Evolutionary conservation across 495 filamentous ascomycete genomes (phyloP).

Genomic region (Penicillium coffeae): DNA sequence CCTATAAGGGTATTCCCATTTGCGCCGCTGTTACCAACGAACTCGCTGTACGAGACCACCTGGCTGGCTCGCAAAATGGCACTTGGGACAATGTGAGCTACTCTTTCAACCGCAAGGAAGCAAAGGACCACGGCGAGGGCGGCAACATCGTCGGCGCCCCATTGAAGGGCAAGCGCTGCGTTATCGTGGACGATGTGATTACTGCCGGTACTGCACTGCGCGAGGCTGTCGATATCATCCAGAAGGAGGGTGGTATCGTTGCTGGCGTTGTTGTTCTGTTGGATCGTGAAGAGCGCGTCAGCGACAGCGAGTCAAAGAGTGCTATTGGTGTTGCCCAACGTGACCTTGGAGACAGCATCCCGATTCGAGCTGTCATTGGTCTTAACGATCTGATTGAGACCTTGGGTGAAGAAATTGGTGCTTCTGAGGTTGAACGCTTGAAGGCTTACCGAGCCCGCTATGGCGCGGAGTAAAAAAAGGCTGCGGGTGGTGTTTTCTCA

Average conservation of each 20-base stretch:
- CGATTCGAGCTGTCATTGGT: constrained; percentile 45
- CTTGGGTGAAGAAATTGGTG: constrained; percentile 43
- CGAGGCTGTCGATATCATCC: constrained; percentile 81
- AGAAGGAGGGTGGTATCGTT: constrained; percentile 72
- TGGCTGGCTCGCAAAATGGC: constrained; percentile 24
- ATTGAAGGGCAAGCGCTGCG: constrained; percentile 74
- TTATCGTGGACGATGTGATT: constrained; percentile 95
- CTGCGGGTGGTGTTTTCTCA: neutral
- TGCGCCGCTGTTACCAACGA: constrained; percentile 68
- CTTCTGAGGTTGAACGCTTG: constrained; percentile 64
- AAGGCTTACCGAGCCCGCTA: constrained; percentile 79
- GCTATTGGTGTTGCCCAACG: constrained; percentile 78
- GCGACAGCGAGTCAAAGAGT: constrained; percentile 51
- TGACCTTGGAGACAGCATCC: constrained; percentile 50
- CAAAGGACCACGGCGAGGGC: constrained; percentile 90
- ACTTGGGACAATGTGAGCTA: constrained; percentile 59
- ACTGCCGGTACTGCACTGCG: constrained; percentile 91
- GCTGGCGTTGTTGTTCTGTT: constrained; percentile 83
- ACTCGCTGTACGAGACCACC: constrained; percentile 58
- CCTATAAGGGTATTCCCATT: constrained; percentile 94
- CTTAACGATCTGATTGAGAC: constrained; percentile 76
- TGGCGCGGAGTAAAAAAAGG: constrained; percentile 32
- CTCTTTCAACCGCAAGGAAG: constrained; percentile 92
- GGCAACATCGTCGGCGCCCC: constrained; percentile 85
- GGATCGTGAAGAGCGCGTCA: constrained; percentile 81